Base-by-base conservation (phyloP, 345 rosid species). In the Trapa incisa region DNA sequence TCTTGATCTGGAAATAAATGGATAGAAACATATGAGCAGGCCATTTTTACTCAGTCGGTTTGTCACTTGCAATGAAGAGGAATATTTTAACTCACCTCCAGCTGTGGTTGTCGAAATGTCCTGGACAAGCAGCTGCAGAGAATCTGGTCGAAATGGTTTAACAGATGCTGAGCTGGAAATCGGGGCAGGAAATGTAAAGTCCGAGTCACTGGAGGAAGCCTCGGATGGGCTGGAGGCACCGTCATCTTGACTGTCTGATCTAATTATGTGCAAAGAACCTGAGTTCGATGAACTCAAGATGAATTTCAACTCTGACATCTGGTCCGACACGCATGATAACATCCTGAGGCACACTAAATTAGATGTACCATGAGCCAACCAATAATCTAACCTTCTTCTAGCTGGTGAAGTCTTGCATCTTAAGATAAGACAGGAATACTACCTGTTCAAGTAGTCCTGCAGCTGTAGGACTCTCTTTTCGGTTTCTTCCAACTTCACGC, bases 291-390 rank as follows among this genome's bases (percentile, higher is more conserved):
- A 67, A 65, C 83, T 67, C 75, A 89, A 79, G 78, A 87, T 72
- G 57, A 63, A 79, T 76, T 88, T 90, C 72, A 86, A 77, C 82
- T 88, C 92, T 16, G 96, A 78, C 80, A 93, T 83, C 79, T 89
- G 97, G 76, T 89, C 94, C 29, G 96, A 82, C 86, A 92, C 86
- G 73, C 82, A 79, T 64, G 85, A 81, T 71, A 88, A 75, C 86
- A 93, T 82, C 92, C 96, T 88, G 98, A 75, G 81, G 79, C 82
- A 82, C 82, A 84, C 90, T 85, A 85, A 80, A 84, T 81, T 84
- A 75, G 83, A 79, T 78, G 69, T 79, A 79, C 82, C 68, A 80
- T 85, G 77, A 84, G 80, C 77, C 72, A 80, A 72, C 63, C 11
- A 32, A 33, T 35, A 58, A 54, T 58, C 6, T 4, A 41, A 3